phyloP scores from a whole-genome alignment of 441 rosid species.

The Isatis lusitanica region DNA sequence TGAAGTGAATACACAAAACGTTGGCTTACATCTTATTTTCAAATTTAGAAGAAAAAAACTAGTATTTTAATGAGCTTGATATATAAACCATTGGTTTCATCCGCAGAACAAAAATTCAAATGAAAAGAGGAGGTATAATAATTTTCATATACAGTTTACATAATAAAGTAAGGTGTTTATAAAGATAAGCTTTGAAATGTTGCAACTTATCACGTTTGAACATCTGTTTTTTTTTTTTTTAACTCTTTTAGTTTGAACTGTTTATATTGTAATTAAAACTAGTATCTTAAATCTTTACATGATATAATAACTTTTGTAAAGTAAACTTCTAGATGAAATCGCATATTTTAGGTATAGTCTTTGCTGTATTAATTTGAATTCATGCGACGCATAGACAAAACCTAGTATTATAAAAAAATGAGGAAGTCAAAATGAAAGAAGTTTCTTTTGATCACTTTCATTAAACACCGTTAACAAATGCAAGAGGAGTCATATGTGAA shows the following conservation, averaged over 20 bases:
- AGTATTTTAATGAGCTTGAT: not conserved
- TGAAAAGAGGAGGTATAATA: not conserved
- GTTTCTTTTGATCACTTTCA: constrained; percentile 25
- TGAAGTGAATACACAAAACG: not conserved
- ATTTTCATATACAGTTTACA: not conserved
- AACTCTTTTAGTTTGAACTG: no score
- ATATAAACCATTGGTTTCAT: not conserved
- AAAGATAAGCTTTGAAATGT: no score
- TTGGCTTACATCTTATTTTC: not conserved
- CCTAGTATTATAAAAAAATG: not conserved
- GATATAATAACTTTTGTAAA: no score
- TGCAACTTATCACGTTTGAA: no score
- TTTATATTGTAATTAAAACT: no score
- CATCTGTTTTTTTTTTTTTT: no score
- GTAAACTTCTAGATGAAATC: no score
- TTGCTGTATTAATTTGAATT: no score
- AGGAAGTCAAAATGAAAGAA: constrained; percentile 9
- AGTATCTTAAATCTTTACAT: no score
- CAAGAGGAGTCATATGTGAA: constrained; percentile 1
- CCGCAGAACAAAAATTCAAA: not conserved
- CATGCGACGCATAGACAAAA: not conserved
- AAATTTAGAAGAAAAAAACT: not conserved
- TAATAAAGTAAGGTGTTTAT: no score
- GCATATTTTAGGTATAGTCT: no score
- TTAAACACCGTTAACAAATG: constrained; percentile 29